These are phyloP conservation scores for Tympanopsis confertula DNA, from an alignment of 2,329 filamentous ascomycete species.

Conservation along the genomic window DNA sequence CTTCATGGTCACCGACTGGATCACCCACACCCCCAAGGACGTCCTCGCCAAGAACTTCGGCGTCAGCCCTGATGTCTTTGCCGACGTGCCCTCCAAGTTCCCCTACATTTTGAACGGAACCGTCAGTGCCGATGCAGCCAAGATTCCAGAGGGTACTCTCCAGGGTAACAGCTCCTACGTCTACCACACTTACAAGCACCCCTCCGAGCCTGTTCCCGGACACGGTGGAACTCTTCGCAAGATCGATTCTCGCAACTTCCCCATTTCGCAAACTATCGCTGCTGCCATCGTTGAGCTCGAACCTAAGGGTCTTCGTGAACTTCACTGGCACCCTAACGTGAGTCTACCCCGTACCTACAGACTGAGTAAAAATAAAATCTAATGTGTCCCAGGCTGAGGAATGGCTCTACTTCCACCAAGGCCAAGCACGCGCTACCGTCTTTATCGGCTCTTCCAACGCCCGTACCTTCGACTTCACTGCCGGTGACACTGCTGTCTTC, in stretches of 20 bases:
- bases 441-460: conserved; percentile 50
- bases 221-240: conserved; percentile 50
- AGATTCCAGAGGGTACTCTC: conserved; percentile 31
- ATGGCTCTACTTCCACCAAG: conserved; percentile 61
- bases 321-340: conserved; percentile 62
- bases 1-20: conserved; percentile 63
- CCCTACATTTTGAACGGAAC: conserved; percentile 53
- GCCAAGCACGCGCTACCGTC: conserved; percentile 47
- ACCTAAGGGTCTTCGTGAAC: conserved; percentile 49
- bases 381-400: conserved; percentile 41
- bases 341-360: conserved; percentile 9
- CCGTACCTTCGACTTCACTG: conserved; percentile 54
- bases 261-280: conserved; percentile 52
- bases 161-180: conserved; percentile 49
- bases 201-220: conserved; percentile 43
- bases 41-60: conserved; percentile 62
- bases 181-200: conserved; percentile 44
- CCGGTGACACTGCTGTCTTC: conserved; percentile 59
- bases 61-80: conserved; percentile 45
- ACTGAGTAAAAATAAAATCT: neutral
- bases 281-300: conserved; percentile 52
- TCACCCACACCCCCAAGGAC: conserved; percentile 49
- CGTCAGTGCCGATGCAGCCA: conserved; percentile 32
- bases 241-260: conserved; percentile 58
- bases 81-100: conserved; percentile 39